These are phyloP conservation scores for Candida labiduridarum DNA, from an alignment of 1,139 yeast genomes.

Conservation along the genomic window DNA sequence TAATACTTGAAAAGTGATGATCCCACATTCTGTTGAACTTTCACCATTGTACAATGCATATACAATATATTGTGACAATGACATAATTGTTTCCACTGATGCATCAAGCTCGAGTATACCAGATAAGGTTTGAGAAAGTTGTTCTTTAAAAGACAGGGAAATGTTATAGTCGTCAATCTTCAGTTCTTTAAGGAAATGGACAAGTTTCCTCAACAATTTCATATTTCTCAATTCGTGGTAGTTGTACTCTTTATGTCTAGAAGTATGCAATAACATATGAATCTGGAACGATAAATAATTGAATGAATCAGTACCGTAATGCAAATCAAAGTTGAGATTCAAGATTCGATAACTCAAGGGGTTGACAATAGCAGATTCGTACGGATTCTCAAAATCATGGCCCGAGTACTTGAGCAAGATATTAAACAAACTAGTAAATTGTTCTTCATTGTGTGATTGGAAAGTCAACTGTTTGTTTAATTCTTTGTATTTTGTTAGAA, in stretches of 20 bases:
- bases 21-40: slow-evolving; percentile 33
- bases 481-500: slow-evolving; percentile 33
- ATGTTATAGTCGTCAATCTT: slow-evolving; percentile 15
- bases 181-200: slow-evolving; percentile 51
- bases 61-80: slow-evolving; percentile 37
- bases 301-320: slow-evolving; percentile 43
- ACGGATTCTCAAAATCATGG: slow-evolving; percentile 24
- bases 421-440: slow-evolving; percentile 19
- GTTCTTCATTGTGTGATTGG: slow-evolving; percentile 12
- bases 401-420: slow-evolving; percentile 30
- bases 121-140: slow-evolving; percentile 24
- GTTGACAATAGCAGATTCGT: slow-evolving; percentile 34
- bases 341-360: slow-evolving; percentile 32
- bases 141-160: slow-evolving; percentile 18
- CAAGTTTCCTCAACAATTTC: slow-evolving; percentile 54
- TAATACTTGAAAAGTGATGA: slow-evolving; percentile 29
- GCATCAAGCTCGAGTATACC: slow-evolving; percentile 32
- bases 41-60: slow-evolving; percentile 37
- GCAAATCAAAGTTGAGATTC: slow-evolving; percentile 39
- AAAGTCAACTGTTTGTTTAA: slow-evolving; percentile 24
- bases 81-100: slow-evolving; percentile 40
- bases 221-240: slow-evolving; percentile 51
- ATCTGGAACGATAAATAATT: slow-evolving; percentile 58
- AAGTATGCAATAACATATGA: slow-evolving; percentile 52
- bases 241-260: slow-evolving; percentile 54